Conservation (phyloP, 2,329 filamentous ascomycete genomes). For the Tolypocladium amazonense region DNA sequence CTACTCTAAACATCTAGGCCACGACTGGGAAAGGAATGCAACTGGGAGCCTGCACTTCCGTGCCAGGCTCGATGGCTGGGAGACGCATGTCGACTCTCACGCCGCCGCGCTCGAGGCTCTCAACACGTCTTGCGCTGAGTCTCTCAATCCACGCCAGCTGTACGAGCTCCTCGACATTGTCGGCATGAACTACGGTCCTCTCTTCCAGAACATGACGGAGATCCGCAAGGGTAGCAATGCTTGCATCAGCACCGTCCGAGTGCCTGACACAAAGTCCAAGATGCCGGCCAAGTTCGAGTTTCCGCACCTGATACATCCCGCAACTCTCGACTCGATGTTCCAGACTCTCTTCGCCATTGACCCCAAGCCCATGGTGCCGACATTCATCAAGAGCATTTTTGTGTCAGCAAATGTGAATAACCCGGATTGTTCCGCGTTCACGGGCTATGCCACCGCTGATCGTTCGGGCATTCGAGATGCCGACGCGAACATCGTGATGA, state of each 20-base stretch:
- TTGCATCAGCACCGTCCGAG: constrained; percentile 26
- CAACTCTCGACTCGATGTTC: constrained; percentile 45
- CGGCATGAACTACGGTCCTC: constrained; percentile 39
- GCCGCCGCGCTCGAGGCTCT: constrained; percentile 12
- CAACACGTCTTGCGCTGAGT: constrained; percentile 18
- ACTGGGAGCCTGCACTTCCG: constrained; percentile 20
- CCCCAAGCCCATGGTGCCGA: constrained; percentile 37
- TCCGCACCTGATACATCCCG: constrained; percentile 45
- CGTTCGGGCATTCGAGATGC: constrained; percentile 26
- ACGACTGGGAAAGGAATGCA: constrained; percentile 32
- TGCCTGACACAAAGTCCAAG: constrained; percentile 37
- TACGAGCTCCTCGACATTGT: constrained; percentile 39
- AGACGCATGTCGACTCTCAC: constrained; percentile 9
- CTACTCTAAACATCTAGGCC: constrained; percentile 31
- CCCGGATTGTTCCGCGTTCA: constrained; percentile 22
- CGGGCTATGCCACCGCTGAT: constrained; percentile 29
- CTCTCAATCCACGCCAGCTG: constrained; percentile 30
- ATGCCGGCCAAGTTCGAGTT: constrained; percentile 46
- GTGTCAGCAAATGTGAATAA: constrained; percentile 28
- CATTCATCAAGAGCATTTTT: constrained; percentile 32
- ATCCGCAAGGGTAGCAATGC: constrained; percentile 18
- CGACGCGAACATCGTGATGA: constrained; percentile 32
- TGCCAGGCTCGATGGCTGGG: constrained; percentile 11
- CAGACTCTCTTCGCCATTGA: constrained; percentile 39
- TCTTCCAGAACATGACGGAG: constrained; percentile 37